phyloP scores from a whole-genome alignment of 208 protist species.

The Phytomonas sp. region DNA sequence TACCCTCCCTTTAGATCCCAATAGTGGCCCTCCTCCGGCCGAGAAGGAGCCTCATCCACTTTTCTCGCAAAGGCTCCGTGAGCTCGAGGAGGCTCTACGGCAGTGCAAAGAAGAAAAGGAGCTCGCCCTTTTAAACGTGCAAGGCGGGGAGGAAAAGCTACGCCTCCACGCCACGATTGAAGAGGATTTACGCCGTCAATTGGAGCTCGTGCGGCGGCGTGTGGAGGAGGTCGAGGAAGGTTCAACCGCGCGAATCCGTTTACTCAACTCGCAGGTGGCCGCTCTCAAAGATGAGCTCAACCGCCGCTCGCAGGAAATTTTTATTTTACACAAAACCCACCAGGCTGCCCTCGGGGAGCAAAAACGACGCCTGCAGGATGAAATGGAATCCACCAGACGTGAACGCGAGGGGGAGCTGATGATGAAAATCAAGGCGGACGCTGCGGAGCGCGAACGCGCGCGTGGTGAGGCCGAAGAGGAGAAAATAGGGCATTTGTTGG shows the following conservation, averaged over 20 bases:
- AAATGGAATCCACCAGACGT: too few species aligned
- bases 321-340: conserved; percentile 31
- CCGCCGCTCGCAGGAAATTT: conserved; percentile 41
- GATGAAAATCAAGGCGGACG: too few species aligned
- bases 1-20: too few species aligned
- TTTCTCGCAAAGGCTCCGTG: not conserved
- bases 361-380: too few species aligned
- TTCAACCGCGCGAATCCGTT: conserved; percentile 15
- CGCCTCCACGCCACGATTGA: conserved; percentile 35
- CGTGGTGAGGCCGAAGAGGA: not conserved
- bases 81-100: conserved; percentile 6
- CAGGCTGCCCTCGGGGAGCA: conserved; percentile 9
- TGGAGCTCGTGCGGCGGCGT: conserved; percentile 30
- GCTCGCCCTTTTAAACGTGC: conserved; percentile 8
- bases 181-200: conserved; percentile 40
- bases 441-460: not conserved
- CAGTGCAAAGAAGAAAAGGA: conserved; percentile 10
- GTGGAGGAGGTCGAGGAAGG: conserved; percentile 18
- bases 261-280: conserved; percentile 33
- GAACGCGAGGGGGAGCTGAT: too few species aligned
- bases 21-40: too few species aligned
- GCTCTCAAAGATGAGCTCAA: conserved; percentile 76
- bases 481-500: not conserved
- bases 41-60: too few species aligned
- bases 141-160: conserved; percentile 37